Evolutionary conservation across 495 filamentous ascomycete species (phyloP).

Genomic region (Melanomma pulvis-pyrius): DNA sequence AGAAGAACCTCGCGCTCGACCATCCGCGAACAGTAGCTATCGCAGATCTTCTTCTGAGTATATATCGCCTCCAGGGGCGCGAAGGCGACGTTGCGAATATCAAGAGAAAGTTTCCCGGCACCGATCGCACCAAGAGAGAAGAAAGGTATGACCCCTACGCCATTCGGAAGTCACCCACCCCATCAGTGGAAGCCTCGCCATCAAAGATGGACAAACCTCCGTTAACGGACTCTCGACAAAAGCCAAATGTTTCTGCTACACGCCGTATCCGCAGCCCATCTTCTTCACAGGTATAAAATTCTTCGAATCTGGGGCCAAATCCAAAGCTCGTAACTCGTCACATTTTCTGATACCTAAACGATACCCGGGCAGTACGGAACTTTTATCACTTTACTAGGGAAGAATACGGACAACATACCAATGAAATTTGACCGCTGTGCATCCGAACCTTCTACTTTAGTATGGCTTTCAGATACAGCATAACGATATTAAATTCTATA

Average conservation of each 20-base stretch:
- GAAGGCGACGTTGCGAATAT: neutral
- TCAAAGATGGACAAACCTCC: neutral
- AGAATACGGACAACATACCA: too few relatives aligned
- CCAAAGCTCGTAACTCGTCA: too few relatives aligned
- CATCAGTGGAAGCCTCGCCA: neutral
- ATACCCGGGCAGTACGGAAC: too few relatives aligned
- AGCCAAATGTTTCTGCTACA: neutral
- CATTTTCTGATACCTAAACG: too few relatives aligned
- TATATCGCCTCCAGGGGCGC: slow-evolving; percentile 27
- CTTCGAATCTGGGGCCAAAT: too few relatives aligned
- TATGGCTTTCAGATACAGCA: too few relatives aligned
- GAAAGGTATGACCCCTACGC: slow-evolving; percentile 9
- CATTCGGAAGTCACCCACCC: slow-evolving; percentile 6
- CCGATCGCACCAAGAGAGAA: neutral
- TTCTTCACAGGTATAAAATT: too few relatives aligned
- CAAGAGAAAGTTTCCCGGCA: slow-evolving; percentile 4
- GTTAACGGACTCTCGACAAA: neutral
- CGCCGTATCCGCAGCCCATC: too few relatives aligned
- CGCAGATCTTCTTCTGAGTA: slow-evolving; percentile 33
- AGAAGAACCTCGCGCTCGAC: slow-evolving; percentile 26
- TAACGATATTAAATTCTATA: too few relatives aligned
- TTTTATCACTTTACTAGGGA: too few relatives aligned
- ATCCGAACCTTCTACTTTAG: too few relatives aligned
- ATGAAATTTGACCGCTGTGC: too few relatives aligned
- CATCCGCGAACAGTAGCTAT: slow-evolving; percentile 32